A percentile compares a stretch with the other conserved stretches of the same genome.
Conservation (phyloP, 768 basidiomycete genomes). For the Cystobasidium tubakii region DNA sequence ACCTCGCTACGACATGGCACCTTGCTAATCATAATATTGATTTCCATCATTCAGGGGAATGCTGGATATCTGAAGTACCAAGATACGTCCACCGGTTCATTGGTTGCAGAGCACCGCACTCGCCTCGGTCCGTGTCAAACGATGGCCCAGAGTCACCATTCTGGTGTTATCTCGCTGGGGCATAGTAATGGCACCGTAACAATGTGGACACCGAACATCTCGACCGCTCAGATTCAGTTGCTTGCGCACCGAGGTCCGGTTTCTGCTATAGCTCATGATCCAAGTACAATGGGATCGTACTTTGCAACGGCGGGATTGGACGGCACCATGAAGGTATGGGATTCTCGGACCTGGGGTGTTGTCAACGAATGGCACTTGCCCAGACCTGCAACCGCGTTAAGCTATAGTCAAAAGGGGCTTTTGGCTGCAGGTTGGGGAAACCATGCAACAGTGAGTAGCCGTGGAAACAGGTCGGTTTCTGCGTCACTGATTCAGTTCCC, state of each 20-base stretch:
- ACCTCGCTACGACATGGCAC: no score
- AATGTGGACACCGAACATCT: conserved; percentile 90
- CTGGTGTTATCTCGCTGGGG: conserved; percentile 87
- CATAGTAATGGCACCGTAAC: conserved; percentile 91
- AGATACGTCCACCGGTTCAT: conserved; percentile 85
- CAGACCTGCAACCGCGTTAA: conserved; percentile 52
- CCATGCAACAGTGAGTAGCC: conserved; percentile 69
- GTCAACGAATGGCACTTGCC: conserved; percentile 68
- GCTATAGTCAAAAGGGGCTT: conserved; percentile 80
- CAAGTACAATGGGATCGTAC: conserved; percentile 72
- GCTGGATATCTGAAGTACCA: conserved; percentile 91
- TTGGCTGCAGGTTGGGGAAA: conserved; percentile 77
- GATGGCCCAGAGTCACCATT: conserved; percentile 86
- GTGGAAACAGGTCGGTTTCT: no score
- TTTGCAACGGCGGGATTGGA: conserved; percentile 87
- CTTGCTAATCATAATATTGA: conserved; percentile 20
- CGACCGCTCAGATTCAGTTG: conserved; percentile 83
- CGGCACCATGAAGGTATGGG: conserved; percentile 89
- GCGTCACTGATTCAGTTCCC: no score
- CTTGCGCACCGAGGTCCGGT: conserved; percentile 87
- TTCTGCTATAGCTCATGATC: conserved; percentile 71
- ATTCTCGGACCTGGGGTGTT: conserved; percentile 90
- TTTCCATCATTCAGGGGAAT: conserved; percentile 58
- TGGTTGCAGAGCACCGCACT: conserved; percentile 80
- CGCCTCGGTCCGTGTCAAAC: conserved; percentile 76